Evolutionary conservation across 345 rosid genomes (phyloP).

Genomic region (Capsella bursapastoris): DNA sequence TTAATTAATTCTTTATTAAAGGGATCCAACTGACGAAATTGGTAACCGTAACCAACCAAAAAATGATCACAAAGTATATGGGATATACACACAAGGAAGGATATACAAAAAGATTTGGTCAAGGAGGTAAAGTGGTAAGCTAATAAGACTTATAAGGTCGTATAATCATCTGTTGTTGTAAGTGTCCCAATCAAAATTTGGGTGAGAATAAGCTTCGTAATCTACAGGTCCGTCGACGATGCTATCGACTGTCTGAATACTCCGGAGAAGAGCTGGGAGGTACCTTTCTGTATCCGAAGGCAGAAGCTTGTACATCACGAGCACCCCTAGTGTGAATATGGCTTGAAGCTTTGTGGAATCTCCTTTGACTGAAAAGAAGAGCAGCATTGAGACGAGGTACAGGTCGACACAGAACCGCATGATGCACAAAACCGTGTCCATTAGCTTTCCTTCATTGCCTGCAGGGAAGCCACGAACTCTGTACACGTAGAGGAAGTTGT

Average conservation of each 20-base stretch:
- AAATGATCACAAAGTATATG: conserved; percentile 24
- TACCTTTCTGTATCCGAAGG: conserved; percentile 72
- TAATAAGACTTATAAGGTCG: conserved; percentile 16
- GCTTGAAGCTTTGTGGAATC: conserved; percentile 98
- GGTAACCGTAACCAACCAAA: not conserved
- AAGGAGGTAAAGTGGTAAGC: conserved; percentile 20
- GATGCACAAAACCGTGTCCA: conserved; percentile 86
- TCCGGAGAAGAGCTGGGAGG: conserved; percentile 75
- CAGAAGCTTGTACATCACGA: conserved; percentile 82
- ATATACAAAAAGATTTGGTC: conserved; percentile 33
- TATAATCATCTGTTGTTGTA: conserved; percentile 40
- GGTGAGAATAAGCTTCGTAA: conserved; percentile 87
- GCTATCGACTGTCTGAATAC: conserved; percentile 74
- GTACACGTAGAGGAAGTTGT: conserved; percentile 91
- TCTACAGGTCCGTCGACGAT: conserved; percentile 81
- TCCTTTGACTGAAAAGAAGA: conserved; percentile 90
- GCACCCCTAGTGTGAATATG: conserved; percentile 82
- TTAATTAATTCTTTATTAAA: not conserved
- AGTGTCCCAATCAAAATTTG: conserved; percentile 95
- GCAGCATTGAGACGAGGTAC: conserved; percentile 82
- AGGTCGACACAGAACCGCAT: conserved; percentile 90
- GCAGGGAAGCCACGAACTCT: conserved; percentile 97
- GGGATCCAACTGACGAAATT: not conserved
- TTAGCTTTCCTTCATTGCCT: conserved; percentile 95
- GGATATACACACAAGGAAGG: conserved; percentile 24